These are phyloP conservation scores for Diaporthe ilicicola DNA, from an alignment of 2,329 filamentous ascomycete species.

Conservation along the genomic window DNA sequence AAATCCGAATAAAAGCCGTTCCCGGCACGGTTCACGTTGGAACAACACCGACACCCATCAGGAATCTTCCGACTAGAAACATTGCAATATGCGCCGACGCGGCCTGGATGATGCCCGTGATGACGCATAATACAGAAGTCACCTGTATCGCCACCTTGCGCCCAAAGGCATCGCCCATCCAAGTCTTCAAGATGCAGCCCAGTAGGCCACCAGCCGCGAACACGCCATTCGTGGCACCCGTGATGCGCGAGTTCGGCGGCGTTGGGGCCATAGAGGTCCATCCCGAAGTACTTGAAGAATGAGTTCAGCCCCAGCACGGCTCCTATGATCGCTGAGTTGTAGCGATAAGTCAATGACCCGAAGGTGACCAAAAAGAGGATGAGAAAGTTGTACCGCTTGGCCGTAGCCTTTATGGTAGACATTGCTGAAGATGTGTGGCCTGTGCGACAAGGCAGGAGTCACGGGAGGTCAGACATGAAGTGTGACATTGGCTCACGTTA, in stretches of 20 bases:
- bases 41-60: conserved; percentile 36
- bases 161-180: conserved; percentile 35
- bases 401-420: neutral
- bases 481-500: neutral
- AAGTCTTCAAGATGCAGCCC: conserved; percentile 35
- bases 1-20: neutral
- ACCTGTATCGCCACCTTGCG: conserved; percentile 35
- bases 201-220: conserved; percentile 37
- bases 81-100: neutral
- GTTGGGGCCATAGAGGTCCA: conserved; percentile 15
- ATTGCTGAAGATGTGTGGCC: neutral
- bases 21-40: neutral
- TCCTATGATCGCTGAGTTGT: conserved; percentile 37
- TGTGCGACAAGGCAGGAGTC: neutral
- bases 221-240: conserved; percentile 31
- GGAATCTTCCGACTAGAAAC: conserved; percentile 31
- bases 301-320: conserved; percentile 36
- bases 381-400: conserved; percentile 29
- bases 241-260: conserved; percentile 23
- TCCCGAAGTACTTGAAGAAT: conserved; percentile 38
- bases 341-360: conserved; percentile 39
- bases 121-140: conserved; percentile 13
- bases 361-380: conserved; percentile 36
- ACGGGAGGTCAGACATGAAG: neutral
- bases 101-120: neutral